Percentiles rank a stretch among this genome's conserved stretches.
phyloP scores from a whole-genome alignment of 352 stramenopile species.

The Phytophthora hibernalis region DNA sequence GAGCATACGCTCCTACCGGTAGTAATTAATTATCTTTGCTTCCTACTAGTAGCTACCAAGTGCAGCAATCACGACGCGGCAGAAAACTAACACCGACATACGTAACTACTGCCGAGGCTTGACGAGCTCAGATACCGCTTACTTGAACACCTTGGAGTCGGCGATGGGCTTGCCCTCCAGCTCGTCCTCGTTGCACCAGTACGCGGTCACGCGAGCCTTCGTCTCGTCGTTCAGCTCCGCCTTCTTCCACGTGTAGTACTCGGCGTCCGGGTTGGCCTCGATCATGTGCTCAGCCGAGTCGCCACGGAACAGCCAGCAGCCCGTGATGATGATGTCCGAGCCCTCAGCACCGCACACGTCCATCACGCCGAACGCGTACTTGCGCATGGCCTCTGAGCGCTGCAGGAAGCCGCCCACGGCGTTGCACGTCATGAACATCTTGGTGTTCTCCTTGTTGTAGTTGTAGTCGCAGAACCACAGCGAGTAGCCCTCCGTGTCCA shows the following conservation, averaged over 20 bases:
- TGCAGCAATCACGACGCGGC: too few species aligned
- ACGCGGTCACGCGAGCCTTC: slow-evolving; percentile 85
- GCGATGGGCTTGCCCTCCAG: slow-evolving; percentile 90
- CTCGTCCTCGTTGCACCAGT: slow-evolving; percentile 91
- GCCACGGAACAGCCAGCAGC: slow-evolving; percentile 92
- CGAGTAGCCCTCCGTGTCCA: slow-evolving; percentile 90
- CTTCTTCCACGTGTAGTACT: slow-evolving; percentile 94
- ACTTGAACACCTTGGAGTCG: slow-evolving; percentile 96
- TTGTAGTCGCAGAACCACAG: slow-evolving; percentile 94
- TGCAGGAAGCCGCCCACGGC: slow-evolving; percentile 93
- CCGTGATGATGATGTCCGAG: slow-evolving; percentile 88
- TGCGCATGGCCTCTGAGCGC: slow-evolving; percentile 91
- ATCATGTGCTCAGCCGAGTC: slow-evolving; percentile 89
- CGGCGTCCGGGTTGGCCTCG: slow-evolving; percentile 92
- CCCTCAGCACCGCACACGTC: slow-evolving; percentile 70
- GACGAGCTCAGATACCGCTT: too few species aligned
- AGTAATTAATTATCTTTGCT: too few species aligned
- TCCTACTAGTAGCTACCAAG: too few species aligned
- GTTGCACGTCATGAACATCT: slow-evolving; percentile 95
- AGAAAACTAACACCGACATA: too few species aligned
- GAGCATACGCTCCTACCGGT: too few species aligned
- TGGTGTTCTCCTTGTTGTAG: slow-evolving; percentile 94
- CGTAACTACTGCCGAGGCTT: too few species aligned
- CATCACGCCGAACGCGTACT: slow-evolving; percentile 93
- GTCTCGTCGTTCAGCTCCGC: slow-evolving; percentile 66